These are phyloP conservation scores for Hamamelis virginiana DNA, from an alignment of 164 flowering plant genomes.

Conservation along the genomic window DNA sequence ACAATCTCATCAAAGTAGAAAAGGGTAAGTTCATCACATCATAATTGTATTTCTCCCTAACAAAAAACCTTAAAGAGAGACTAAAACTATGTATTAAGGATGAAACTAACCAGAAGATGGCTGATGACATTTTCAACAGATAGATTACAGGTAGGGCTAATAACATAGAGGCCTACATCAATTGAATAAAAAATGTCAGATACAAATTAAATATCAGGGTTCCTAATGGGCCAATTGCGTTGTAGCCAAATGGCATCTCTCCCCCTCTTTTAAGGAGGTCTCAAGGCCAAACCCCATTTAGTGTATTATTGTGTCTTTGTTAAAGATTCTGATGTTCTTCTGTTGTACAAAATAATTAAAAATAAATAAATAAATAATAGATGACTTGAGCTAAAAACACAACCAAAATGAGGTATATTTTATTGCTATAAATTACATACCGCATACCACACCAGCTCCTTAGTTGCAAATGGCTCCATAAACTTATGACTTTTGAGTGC, in stretches of 20 bases:
- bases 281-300: too few species aligned
- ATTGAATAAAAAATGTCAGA: neutral
- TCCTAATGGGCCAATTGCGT: too few species aligned
- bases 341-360: too few species aligned
- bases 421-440: slow-evolving; percentile 22
- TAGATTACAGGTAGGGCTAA: slow-evolving; percentile 44
- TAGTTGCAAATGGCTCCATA: slow-evolving; percentile 44
- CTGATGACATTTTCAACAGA: slow-evolving; percentile 25
- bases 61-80: neutral
- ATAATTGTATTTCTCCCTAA: neutral
- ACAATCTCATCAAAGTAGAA: neutral
- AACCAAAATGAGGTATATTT: neutral
- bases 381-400: neutral
- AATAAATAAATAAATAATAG: neutral
- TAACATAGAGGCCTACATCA: slow-evolving; percentile 53
- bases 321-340: too few species aligned
- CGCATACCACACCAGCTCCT: slow-evolving; percentile 51
- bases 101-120: slow-evolving; percentile 37
- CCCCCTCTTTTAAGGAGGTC: neutral
- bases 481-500: slow-evolving; percentile 35
- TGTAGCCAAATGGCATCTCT: too few species aligned
- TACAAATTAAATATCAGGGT: neutral
- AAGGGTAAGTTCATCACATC: neutral
- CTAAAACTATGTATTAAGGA: neutral
- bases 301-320: too few species aligned